Evolutionary conservation across 257 asterid genomes (phyloP), one percentile per base, ranked within the genome.

Genomic region (Solanum tacnaense): DNA sequence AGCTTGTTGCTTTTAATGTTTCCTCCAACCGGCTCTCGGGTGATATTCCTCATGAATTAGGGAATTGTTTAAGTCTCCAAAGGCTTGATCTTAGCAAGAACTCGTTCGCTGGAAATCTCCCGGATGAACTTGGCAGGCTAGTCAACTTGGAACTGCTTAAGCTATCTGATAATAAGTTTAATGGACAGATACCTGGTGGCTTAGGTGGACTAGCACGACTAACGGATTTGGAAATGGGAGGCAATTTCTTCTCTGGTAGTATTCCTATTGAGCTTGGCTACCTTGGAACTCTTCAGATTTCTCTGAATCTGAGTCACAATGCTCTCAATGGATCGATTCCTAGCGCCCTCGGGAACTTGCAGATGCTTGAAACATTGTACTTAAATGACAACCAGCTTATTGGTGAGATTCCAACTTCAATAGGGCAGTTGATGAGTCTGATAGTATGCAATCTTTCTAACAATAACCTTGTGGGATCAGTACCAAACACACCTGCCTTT

Each of bases 61-160:
- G 98, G 9, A 88, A 91, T 65, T 96, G 99, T 85, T 34, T 90
- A 20, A 96, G 91, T 92, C 97, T 96, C 56, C 98, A 96, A 84
- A 89, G 98, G 91, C 98, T 96, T 90, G 99, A 96, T 89, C 96
- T 96, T 60, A 95, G 99, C 81, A 89, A 92, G 35, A 96, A 96
- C 49, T 88, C 60, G 89, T 96, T 96, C 56, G 71, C 92, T 5
- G 95, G 98, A 74, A 81, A 88, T n/a, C 87, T 96, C 73, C 96
- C 99, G 0, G 91, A 91, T 18, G 88, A 92, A 58, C 89, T 96
- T 16, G 99, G 99, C 29, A 85, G 84, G 93, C 90, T 96, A 5
- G 95, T 94, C 90, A 96, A 96, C 85, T 91, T 96, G 79, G 99
- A 96, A 87, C 82, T 92, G 89, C 92, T 96, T 72, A 96, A 92